Evolutionary conservation across 2,329 filamentous ascomycete genomes (phyloP).

Genomic region (Parascedosporium putredinis): DNA sequence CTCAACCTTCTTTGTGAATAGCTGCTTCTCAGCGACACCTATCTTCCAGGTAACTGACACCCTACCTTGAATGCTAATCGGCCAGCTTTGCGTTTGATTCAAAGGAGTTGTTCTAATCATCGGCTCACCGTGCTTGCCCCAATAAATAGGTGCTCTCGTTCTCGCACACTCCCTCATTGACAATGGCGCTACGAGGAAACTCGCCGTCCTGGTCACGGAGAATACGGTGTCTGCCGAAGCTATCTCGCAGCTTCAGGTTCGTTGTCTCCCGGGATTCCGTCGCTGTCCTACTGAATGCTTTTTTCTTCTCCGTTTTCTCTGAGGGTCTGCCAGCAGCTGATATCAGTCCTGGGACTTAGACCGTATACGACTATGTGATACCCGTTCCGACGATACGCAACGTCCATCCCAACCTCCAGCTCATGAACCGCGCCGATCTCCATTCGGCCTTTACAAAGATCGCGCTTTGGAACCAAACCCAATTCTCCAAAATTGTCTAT

Average conservation of each 20-base stretch:
- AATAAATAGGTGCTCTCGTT: slow-evolving; percentile 81
- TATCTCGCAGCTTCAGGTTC: slow-evolving; percentile 67
- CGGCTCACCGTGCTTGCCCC: not conserved
- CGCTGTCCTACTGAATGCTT: too few species aligned
- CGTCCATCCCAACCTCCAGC: slow-evolving; percentile 67
- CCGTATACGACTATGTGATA: slow-evolving; percentile 79
- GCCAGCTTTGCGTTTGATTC: too few species aligned
- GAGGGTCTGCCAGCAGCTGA: slow-evolving; percentile 10
- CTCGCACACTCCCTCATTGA: slow-evolving; percentile 91
- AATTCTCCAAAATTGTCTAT: slow-evolving; percentile 89
- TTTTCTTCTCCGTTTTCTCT: too few species aligned
- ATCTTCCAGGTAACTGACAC: slow-evolving; percentile 65
- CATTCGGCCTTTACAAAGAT: slow-evolving; percentile 96
- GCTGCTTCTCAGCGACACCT: slow-evolving; percentile 87
- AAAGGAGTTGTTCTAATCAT: not conserved
- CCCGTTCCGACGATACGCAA: slow-evolving; percentile 74
- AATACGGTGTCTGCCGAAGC: slow-evolving; percentile 68
- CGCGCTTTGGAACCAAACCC: slow-evolving; percentile 79
- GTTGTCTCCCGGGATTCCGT: slow-evolving; percentile 14
- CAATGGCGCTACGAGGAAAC: slow-evolving; percentile 73
- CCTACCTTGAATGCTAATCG: slow-evolving; percentile 9
- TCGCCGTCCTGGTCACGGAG: slow-evolving; percentile 73
- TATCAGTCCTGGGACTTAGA: slow-evolving; percentile 36
- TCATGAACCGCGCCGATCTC: slow-evolving; percentile 87
- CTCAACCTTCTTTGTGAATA: slow-evolving; percentile 27